Base-by-base conservation (phyloP, 768 basidiomycete genomes). In the Lentinus brumalis region DNA sequence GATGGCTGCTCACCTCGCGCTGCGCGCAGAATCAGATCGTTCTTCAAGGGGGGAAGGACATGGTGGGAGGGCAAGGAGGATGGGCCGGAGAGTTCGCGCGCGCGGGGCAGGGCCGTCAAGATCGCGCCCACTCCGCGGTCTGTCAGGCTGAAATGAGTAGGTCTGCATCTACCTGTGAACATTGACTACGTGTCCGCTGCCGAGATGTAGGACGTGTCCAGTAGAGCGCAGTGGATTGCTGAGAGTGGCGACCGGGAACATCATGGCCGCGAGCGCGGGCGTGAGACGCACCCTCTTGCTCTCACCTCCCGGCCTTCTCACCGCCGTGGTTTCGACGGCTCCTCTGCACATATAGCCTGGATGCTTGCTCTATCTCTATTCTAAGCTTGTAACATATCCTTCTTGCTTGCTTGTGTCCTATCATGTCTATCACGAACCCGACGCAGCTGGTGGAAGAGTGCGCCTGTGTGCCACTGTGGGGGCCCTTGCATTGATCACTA, bases 1-100 rank as follows among this genome's bases (percentile, higher is more conserved):
- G 39, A 29, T 5, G 6, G 3, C n/a, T n/a, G 63, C 75, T 53
- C 65, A 85, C 94, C 92, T 74, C 84, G 73, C 56, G 94, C 94
- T 46, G 96, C 94, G n/a, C 96, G 86, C 51, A 97, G 74, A 38
- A 97, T 69, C 46, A 97, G 81, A 72, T 97, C 93, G 73, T 98
- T 97, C 73, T 87, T 87, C 62, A 96, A 79, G 45, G 84, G 81
- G 90, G 90, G 67, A 93, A 92, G 62, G 75, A 45, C 80, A 83
- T 81, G 53, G 51, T 15, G n/a, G 56, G 35, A 26, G 10, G 18
- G 16, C 30, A 53, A 31, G 35, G 21, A 26, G 21, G 10, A n/a
- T 26, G 40, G 38, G 50, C 21, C 49, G 14, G 12, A 31, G 49
- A 29, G 16, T 47, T n/a, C 16, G 31, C 18, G 30, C 32, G 49